Evolutionary conservation across 495 filamentous ascomycete genomes (phyloP).

Genomic region (Cryomyces minteri): DNA sequence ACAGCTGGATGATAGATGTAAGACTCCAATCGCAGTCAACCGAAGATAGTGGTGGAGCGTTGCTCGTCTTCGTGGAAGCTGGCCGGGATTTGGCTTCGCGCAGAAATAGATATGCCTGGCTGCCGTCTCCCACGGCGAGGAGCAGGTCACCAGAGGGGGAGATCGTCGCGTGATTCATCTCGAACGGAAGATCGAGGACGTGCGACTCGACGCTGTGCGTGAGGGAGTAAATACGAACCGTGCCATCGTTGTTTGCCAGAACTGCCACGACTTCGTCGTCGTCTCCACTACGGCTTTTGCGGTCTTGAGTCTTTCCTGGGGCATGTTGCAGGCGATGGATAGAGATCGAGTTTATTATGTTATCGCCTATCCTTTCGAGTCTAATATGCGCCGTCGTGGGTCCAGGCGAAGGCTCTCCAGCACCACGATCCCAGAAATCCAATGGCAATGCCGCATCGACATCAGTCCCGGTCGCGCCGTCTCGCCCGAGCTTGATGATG

Average conservation of each 20-base stretch:
- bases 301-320: too few relatives aligned
- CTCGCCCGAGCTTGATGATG: conserved; percentile 45
- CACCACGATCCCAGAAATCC: conserved; percentile 26
- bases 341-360: conserved; percentile 53
- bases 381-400: conserved; percentile 11
- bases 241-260: conserved; percentile 80
- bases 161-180: conserved; percentile 82
- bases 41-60: background rate
- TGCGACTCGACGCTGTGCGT: conserved; percentile 40
- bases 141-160: conserved; percentile 74
- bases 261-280: conserved; percentile 40
- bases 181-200: conserved; percentile 50
- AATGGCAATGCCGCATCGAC: conserved; percentile 44
- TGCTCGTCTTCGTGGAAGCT: background rate
- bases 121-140: conserved; percentile 70
- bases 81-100: conserved; percentile 6
- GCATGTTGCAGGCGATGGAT: conserved; percentile 35
- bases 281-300: conserved; percentile 17
- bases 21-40: conserved; percentile 13
- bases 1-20: conserved; percentile 11
- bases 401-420: conserved; percentile 15
- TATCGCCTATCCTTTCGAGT: conserved; percentile 21
- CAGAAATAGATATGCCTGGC: conserved; percentile 64
- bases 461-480: conserved; percentile 25
- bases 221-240: conserved; percentile 62